Percentiles rank a stretch among this genome's conserved stretches.
Evolutionary conservation across 805 yeast species (phyloP).

Genomic region (Cyberlindnera euphorbiiphila): DNA sequence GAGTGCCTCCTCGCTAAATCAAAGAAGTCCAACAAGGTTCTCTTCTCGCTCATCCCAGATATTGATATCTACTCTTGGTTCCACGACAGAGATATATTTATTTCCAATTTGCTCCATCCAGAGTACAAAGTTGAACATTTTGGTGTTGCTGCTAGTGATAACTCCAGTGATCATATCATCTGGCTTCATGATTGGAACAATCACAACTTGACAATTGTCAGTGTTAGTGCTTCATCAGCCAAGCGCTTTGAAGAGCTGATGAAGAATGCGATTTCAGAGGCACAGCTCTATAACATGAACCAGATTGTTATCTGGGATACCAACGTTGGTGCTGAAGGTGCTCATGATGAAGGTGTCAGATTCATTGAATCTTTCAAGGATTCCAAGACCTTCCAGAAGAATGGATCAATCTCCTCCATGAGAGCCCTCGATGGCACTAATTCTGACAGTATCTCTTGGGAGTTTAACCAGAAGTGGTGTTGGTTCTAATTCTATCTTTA

Average conservation of each 20-base stretch:
- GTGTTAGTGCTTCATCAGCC: conserved; percentile 15
- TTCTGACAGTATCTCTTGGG: conserved; percentile 33
- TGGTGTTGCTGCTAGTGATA: conserved; percentile 29
- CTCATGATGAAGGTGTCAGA: conserved; percentile 2
- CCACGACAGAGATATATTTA: conserved; percentile 35
- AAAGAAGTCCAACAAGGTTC: conserved; percentile 20
- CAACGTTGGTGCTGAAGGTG: conserved; percentile 21
- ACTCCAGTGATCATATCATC: conserved; percentile 32
- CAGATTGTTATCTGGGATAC: conserved; percentile 38
- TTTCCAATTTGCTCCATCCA: conserved; percentile 29
- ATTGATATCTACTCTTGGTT: conserved; percentile 40
- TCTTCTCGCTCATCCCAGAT: conserved; percentile 35
- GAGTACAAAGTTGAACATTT: conserved; percentile 19
- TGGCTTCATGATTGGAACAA: conserved; percentile 45
- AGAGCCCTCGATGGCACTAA: conserved; percentile 28
- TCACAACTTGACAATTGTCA: conserved; percentile 26
- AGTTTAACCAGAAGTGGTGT: conserved; percentile 41
- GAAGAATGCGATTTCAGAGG: conserved; percentile 34
- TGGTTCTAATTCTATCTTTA: conserved; percentile 38
- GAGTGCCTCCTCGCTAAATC: conserved; percentile 19
- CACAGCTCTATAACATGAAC: conserved; percentile 26
- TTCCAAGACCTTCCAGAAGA: conserved; percentile 27
- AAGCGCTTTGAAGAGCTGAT: conserved; percentile 29
- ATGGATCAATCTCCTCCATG: conserved; percentile 39
- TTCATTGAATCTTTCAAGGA: conserved; percentile 11